These are phyloP conservation scores for Globisporangium perplexum DNA, from an alignment of 352 stramenopile species.

Conservation along the genomic window DNA sequence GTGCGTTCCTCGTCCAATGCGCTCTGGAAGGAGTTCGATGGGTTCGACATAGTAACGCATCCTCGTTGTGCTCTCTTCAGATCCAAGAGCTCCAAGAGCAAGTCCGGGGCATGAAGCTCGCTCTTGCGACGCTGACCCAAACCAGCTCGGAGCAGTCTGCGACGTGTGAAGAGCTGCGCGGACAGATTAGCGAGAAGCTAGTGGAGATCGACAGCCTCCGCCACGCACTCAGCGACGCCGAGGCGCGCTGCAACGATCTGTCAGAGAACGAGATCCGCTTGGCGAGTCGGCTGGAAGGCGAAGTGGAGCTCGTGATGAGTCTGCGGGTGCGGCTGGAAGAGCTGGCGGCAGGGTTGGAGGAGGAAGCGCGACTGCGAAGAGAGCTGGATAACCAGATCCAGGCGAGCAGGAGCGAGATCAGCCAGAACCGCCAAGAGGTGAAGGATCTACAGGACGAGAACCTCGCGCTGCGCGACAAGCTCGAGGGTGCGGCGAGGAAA, in stretches of 20 bases:
- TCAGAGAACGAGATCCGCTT: constrained; percentile 42
- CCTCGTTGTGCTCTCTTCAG: constrained; percentile 4
- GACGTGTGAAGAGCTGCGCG: constrained; percentile 30
- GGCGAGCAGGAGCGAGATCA: constrained; percentile 41
- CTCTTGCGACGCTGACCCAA: constrained; percentile 38
- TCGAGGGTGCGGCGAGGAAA: constrained; percentile 44
- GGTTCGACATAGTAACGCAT: neutral
- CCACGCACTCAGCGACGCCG: constrained; percentile 32
- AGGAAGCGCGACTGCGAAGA: constrained; percentile 26
- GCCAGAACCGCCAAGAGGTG: constrained; percentile 46
- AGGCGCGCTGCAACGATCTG: constrained; percentile 47
- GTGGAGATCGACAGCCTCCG: constrained; percentile 23
- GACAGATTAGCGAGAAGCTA: constrained; percentile 27
- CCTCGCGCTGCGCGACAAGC: constrained; percentile 36
- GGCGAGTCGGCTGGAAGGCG: constrained; percentile 30
- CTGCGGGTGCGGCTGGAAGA: constrained; percentile 43
- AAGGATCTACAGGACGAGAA: constrained; percentile 48
- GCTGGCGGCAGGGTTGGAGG: constrained; percentile 30
- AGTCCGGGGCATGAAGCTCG: constrained; percentile 34
- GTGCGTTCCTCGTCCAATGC: constrained; percentile 8
- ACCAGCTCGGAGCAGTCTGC: constrained; percentile 41
- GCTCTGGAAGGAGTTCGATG: neutral
- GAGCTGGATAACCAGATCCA: constrained; percentile 40
- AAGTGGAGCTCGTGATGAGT: constrained; percentile 30
- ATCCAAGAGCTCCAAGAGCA: constrained; percentile 50